phyloP scores from a whole-genome alignment of 2,329 filamentous ascomycete species.

The Sporothrix globosa region DNA sequence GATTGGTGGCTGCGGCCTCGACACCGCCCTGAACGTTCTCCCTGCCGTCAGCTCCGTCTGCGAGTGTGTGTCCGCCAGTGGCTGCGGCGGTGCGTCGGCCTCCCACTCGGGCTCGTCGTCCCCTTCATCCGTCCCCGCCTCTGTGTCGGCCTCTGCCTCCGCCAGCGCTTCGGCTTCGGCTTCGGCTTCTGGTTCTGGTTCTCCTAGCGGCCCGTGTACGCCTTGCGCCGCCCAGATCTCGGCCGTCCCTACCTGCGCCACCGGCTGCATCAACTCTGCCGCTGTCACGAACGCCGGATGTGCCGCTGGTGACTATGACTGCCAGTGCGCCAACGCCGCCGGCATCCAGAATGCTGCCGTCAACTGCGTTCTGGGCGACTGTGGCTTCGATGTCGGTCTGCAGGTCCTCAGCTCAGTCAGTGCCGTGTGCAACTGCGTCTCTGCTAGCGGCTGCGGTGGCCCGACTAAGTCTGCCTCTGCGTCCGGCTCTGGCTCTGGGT shows the following conservation, averaged over 20 bases:
- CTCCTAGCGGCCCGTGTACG: neutral
- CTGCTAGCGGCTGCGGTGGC: slow-evolving; percentile 27
- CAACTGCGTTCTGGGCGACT: slow-evolving; percentile 25
- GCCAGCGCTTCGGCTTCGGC: neutral
- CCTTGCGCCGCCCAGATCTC: slow-evolving; percentile 12
- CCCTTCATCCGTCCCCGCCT: slow-evolving; percentile 4
- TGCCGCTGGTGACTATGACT: slow-evolving; percentile 19
- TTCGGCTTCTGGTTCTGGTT: neutral
- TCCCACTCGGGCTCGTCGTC: neutral
- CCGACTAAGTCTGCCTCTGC: neutral
- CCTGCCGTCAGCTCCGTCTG: slow-evolving; percentile 1
- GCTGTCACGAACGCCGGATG: slow-evolving; percentile 26
- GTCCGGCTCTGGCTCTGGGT: slow-evolving; percentile 7
- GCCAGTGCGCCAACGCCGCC: slow-evolving; percentile 26
- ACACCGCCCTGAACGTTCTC: neutral
- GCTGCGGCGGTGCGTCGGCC: slow-evolving; percentile 16
- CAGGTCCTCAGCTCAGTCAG: neutral
- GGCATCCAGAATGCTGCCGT: slow-evolving; percentile 25
- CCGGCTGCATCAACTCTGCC: slow-evolving; percentile 22
- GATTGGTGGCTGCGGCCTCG: slow-evolving; percentile 25
- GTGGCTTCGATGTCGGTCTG: slow-evolving; percentile 19
- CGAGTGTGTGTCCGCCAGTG: slow-evolving; percentile 11
- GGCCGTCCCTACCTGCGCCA: slow-evolving; percentile 21
- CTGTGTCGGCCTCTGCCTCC: slow-evolving; percentile 4
- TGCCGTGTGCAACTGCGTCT: slow-evolving; percentile 25